Percentiles rank a stretch among this genome's conserved stretches.
These are phyloP conservation scores for Cordyceps fumosorosea DNA, from an alignment of 2,329 filamentous ascomycete species.

Conservation along the genomic window DNA sequence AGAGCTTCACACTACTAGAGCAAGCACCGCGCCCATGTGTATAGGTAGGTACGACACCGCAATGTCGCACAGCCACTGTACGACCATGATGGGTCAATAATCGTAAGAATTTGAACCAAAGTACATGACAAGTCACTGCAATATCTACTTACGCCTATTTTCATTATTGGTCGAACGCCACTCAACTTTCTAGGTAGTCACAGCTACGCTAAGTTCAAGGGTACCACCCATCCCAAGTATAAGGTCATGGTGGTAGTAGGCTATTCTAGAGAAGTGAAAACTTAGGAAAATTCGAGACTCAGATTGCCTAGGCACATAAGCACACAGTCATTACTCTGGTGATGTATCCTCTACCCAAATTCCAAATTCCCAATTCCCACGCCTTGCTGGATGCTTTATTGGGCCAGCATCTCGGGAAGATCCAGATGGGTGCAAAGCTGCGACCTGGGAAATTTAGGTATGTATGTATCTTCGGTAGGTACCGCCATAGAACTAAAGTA, in stretches of 20 bases:
- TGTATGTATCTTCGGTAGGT: too few species aligned
- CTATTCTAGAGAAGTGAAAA: too few species aligned
- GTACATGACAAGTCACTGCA: not conserved
- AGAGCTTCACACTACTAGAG: not conserved
- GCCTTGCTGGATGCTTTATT: not conserved
- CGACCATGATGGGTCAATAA: not conserved
- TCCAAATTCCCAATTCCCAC: not conserved
- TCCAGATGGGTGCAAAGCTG: slow-evolving; percentile 1
- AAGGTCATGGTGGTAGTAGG: too few species aligned
- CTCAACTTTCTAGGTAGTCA: too few species aligned
- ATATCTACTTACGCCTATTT: not conserved
- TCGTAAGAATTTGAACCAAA: not conserved
- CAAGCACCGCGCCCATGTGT: not conserved
- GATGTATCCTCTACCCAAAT: not conserved
- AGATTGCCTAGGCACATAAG: too few species aligned
- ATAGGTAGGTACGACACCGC: not conserved
- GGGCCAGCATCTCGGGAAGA: not conserved
- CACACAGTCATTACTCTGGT: too few species aligned
- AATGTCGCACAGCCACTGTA: not conserved
- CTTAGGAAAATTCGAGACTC: too few species aligned
- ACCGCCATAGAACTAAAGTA: too few species aligned
- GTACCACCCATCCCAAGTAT: too few species aligned
- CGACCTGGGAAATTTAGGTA: too few species aligned
- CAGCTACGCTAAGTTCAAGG: too few species aligned
- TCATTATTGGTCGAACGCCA: not conserved